Conservation (phyloP, 345 rosid genomes). For the Syzygium oleosum region DNA sequence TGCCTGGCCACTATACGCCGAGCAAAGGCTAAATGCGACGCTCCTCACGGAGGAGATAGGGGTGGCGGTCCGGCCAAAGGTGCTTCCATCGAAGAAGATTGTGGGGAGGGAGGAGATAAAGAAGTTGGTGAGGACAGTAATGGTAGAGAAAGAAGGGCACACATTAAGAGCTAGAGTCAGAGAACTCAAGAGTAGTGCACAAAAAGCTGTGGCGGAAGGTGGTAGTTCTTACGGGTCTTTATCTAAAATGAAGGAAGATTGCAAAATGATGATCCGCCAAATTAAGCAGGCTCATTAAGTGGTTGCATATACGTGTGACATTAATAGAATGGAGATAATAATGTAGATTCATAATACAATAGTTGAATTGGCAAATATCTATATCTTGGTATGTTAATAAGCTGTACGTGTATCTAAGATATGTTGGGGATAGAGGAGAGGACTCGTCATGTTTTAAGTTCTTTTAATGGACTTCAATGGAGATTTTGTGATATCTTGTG, state of each 20-base stretch:
- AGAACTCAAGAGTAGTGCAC: constrained; percentile 12
- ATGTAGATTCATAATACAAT: neutral
- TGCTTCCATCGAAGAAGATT: constrained; percentile 1
- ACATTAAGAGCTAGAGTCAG: constrained; percentile 30
- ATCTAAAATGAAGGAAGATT: neutral
- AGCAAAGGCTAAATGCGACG: constrained; percentile 47
- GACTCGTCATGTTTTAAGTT: neutral
- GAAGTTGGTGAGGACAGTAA: constrained; percentile 25
- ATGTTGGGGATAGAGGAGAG: neutral
- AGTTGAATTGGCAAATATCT: neutral
- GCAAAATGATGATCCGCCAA: neutral
- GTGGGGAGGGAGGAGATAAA: constrained; percentile 39
- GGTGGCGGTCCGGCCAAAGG: constrained; percentile 28
- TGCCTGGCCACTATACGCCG: constrained; percentile 50
- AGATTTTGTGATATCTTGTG: neutral
- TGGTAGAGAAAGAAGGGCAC: constrained; percentile 35
- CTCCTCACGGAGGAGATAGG: constrained; percentile 38
- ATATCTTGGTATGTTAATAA: neutral
- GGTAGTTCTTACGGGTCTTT: constrained; percentile 23
- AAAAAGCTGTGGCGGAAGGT: constrained; percentile 16
- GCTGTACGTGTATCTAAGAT: neutral
- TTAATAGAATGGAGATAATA: neutral
- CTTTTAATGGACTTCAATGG: neutral
- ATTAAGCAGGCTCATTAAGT: neutral
- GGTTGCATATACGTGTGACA: neutral